Evolutionary conservation across 345 rosid genomes (phyloP).

Genomic region (Passiflora organensis): DNA sequence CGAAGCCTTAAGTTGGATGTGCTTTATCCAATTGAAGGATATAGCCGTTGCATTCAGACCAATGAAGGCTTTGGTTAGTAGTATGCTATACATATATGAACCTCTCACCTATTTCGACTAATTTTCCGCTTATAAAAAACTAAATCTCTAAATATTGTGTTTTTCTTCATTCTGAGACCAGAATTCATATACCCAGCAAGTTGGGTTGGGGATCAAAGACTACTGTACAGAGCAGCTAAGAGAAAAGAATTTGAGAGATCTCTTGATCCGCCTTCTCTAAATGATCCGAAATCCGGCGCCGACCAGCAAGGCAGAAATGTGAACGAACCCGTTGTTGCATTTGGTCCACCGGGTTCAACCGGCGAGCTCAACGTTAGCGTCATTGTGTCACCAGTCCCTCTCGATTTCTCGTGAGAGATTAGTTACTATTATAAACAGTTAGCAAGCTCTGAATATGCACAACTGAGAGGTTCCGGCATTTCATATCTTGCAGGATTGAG

Average conservation of each 20-base stretch:
- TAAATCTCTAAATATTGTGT: no score
- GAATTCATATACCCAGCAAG: conserved; percentile 68
- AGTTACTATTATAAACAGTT: background rate
- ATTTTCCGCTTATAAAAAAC: no score
- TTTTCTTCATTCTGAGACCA: conserved; percentile 17
- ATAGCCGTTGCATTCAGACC: conserved; percentile 61
- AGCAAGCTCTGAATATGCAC: background rate
- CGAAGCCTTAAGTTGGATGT: conserved; percentile 69
- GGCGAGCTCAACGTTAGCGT: conserved; percentile 93
- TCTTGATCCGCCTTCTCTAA: conserved; percentile 69
- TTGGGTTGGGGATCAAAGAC: conserved; percentile 82
- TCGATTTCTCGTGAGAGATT: conserved; percentile 65
- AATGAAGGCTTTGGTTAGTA: conserved; percentile 84
- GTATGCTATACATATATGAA: background rate
- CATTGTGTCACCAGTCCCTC: conserved; percentile 70
- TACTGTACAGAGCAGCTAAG: conserved; percentile 69
- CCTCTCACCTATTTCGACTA: background rate
- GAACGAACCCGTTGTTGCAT: conserved; percentile 73
- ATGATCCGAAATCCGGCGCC: conserved; percentile 17
- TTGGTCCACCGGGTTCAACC: conserved; percentile 81
- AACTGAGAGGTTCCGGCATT: background rate
- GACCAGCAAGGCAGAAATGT: conserved; percentile 35
- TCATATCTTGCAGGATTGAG: conserved; percentile 53
- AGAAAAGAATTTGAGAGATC: conserved; percentile 54
- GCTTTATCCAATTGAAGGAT: conserved; percentile 70